A percentile compares a stretch with the other conserved stretches of the same genome.
Conservation (phyloP, 164 flowering plant species). For the Echeveria elegans region DNA sequence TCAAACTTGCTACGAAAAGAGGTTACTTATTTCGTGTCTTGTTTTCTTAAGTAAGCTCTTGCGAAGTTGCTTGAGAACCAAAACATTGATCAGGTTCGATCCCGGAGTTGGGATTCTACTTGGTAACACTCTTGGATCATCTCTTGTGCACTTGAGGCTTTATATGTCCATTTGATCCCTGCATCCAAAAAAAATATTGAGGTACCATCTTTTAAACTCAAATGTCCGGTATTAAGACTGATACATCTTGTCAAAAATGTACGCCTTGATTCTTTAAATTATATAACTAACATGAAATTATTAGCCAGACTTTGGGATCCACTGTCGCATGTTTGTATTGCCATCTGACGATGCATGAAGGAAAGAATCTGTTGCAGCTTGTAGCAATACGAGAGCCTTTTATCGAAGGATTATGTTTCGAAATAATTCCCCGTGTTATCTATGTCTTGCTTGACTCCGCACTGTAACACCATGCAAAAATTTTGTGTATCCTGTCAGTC, state of each 20-base stretch:
- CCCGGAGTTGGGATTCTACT: too few relatives aligned
- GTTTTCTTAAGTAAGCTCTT: too few relatives aligned
- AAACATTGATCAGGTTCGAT: too few relatives aligned
- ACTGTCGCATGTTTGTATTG: background rate
- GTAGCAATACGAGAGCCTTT: background rate
- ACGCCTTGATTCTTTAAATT: background rate
- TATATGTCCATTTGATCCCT: background rate
- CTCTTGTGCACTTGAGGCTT: background rate
- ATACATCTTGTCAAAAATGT: background rate
- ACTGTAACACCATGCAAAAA: constrained; percentile 10
- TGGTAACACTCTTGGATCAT: too few relatives aligned
- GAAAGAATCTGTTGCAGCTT: background rate
- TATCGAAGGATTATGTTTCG: background rate
- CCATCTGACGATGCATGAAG: background rate
- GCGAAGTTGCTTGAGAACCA: too few relatives aligned
- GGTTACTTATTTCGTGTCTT: too few relatives aligned
- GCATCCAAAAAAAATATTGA: too few relatives aligned
- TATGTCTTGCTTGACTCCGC: background rate
- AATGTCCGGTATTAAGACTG: background rate
- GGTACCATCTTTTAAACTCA: background rate
- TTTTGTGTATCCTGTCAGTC: constrained; percentile 9
- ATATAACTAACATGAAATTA: background rate
- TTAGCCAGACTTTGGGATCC: background rate
- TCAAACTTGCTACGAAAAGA: background rate
- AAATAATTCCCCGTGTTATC: background rate